Evolutionary conservation across 305 asterid genomes (phyloP).

Genomic region (Fraxinus xanthoxyloides): DNA sequence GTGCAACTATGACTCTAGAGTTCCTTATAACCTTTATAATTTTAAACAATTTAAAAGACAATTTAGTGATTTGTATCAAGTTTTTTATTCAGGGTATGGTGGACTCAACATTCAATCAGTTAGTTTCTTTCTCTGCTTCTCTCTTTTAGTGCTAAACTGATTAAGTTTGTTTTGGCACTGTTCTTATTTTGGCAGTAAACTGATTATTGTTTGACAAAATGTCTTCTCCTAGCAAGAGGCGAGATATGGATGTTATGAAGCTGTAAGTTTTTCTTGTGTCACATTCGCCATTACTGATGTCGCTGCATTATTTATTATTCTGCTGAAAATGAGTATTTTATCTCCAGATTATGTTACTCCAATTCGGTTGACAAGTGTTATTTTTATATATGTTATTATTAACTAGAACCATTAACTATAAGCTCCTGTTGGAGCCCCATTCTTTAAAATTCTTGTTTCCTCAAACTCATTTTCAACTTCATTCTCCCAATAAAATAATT

Average conservation of each 20-base stretch:
- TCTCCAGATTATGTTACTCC: neutral
- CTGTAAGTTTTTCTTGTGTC: constrained; percentile 44
- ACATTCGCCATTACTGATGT: neutral
- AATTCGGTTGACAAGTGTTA: neutral
- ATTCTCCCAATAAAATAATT: no score
- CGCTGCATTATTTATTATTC: neutral
- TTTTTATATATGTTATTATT: neutral
- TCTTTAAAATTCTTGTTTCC: neutral
- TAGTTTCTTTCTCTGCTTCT: neutral
- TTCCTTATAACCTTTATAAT: neutral
- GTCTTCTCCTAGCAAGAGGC: constrained; percentile 92
- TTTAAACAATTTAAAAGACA: neutral
- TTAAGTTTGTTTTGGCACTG: neutral
- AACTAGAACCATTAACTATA: neutral
- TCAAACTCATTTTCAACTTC: neutral
- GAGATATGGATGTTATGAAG: constrained; percentile 94
- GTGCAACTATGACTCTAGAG: neutral
- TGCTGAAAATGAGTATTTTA: neutral
- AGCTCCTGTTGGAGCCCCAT: neutral
- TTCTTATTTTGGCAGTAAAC: constrained; percentile 13
- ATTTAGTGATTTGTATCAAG: neutral
- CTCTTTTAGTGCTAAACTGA: neutral
- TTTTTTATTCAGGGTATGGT: neutral
- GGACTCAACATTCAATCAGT: neutral
- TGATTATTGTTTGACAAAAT: constrained; percentile 32